Conservation (phyloP, 768 basidiomycete species). For the Macrocybe gigantea region DNA sequence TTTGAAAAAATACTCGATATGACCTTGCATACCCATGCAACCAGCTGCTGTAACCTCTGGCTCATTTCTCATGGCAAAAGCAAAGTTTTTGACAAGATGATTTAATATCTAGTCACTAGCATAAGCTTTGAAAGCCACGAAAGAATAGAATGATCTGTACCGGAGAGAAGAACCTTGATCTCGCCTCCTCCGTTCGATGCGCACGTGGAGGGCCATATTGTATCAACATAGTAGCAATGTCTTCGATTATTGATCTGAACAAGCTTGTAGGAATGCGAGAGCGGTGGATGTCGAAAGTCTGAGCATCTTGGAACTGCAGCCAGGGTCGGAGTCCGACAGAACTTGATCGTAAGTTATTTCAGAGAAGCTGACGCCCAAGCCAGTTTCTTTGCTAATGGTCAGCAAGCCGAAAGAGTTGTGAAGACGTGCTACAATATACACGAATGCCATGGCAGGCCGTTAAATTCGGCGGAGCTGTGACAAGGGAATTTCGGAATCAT, state of each 20-base stretch:
- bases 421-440: too few species aligned
- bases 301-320: conserved; percentile 8
- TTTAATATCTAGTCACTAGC: conserved; percentile 14
- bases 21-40: conserved; percentile 4
- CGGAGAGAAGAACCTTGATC: conserved; percentile 16
- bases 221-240: conserved; percentile 15
- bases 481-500: too few species aligned
- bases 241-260: conserved; percentile 15
- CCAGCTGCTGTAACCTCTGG: conserved; percentile 12
- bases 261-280: conserved; percentile 17
- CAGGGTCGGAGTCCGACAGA: conserved; percentile 12
- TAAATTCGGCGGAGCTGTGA: too few species aligned
- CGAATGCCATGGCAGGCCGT: too few species aligned
- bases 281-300: conserved; percentile 14
- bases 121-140: conserved; percentile 7
- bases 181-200: conserved; percentile 15
- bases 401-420: background rate
- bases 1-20: conserved; percentile 15
- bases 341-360: conserved; percentile 13
- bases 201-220: conserved; percentile 14
- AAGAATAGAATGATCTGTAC: conserved; percentile 4
- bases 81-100: conserved; percentile 11
- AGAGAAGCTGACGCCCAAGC: conserved; percentile 12
- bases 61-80: conserved; percentile 12
- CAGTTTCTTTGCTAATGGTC: conserved; percentile 8